These are phyloP conservation scores for Pythium folliculosum DNA, from an alignment of 352 stramenopile species.

Conservation along the genomic window DNA sequence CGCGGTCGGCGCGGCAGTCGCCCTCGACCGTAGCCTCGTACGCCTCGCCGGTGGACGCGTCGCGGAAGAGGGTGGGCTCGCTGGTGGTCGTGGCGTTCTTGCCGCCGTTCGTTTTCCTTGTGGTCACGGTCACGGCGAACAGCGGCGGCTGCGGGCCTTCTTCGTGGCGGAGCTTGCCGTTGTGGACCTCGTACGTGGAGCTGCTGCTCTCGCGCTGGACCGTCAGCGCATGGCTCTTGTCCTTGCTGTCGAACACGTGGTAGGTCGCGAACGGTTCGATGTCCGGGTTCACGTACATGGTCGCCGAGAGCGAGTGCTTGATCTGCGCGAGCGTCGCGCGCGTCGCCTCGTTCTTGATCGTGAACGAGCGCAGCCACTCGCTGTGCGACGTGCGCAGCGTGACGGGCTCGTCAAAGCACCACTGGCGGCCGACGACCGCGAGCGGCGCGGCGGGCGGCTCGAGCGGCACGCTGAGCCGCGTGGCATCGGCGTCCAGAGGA, in stretches of 20 bases:
- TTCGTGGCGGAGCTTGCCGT: conserved; percentile 9
- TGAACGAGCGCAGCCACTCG: conserved; percentile 5
- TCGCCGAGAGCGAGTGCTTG: conserved; percentile 5
- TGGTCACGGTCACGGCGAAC: background rate
- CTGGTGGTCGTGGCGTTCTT: background rate
- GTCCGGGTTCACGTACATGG: conserved; percentile 8
- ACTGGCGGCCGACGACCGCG: background rate
- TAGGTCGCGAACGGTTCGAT: conserved; percentile 9
- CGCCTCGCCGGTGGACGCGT: background rate
- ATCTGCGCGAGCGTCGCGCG: background rate
- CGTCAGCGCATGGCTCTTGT: conserved; percentile 7
- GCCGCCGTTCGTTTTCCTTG: background rate
- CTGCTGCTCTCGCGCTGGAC: background rate
- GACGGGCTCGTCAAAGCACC: conserved; percentile 3
- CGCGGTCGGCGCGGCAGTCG: background rate
- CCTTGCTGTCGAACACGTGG: background rate
- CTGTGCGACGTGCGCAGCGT: background rate
- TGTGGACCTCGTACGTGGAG: conserved; percentile 11
- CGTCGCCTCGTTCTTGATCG: conserved; percentile 9
- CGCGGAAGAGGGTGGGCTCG: background rate
- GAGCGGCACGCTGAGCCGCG: background rate
- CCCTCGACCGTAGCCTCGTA: conserved; percentile 1
- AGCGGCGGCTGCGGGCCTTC: conserved; percentile 6
- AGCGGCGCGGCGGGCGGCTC: background rate
- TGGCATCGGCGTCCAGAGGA: background rate